Evolutionary conservation across 371 early-diverging fungal species (phyloP), one percentile per base, ranked within the genome.

Genomic region (Circinella umbellata): DNA sequence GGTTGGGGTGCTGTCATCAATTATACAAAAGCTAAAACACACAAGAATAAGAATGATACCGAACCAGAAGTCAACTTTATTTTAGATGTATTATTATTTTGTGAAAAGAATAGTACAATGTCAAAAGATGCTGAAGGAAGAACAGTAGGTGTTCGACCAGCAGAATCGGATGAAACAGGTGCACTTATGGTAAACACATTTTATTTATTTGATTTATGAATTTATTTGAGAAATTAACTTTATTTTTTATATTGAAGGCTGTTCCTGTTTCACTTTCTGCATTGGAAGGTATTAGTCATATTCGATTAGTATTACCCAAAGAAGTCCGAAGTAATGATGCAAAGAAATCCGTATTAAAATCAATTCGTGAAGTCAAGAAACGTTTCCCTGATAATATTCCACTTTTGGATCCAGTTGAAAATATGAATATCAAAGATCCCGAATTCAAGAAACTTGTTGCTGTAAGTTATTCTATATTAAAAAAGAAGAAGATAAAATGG

Each of bases 1-100:
- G 99, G 97, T n/a, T 97, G 96, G 96, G 97, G 97, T 48, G 88
- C 92, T 55, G 90, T 97, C 11, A 80, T 92, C 35, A 85, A 85
- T 42, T 92, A 68, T 20, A 59, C 70, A 17, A 63, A 73, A 27
- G 69, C 67, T 1, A 70, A 66, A 34, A 53, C 64, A 27, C 72
- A 69, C 35, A 83, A 79, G 17, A 80, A 75, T 27, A 73, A 75
- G 14, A 65, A 71, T n/a, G 76, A 70, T 7, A 77, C 73, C 14
- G 72, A 75, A 4, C 76, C 76, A 36, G 73, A 62, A 14, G 81
- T 83, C 1, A 85, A 80, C 34, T 94, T 91, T 72, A 84, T 97
- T 20, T 78, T 96, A 36, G 97, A 97, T 73, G 94, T 96, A 1
- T 76, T 97, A 17, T 73, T 97, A 60, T 85, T 92, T 74, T 94